phyloP scores from a whole-genome alignment of 192 early-diverging fungal species.

The Phycomyces blakesleeanus region DNA sequence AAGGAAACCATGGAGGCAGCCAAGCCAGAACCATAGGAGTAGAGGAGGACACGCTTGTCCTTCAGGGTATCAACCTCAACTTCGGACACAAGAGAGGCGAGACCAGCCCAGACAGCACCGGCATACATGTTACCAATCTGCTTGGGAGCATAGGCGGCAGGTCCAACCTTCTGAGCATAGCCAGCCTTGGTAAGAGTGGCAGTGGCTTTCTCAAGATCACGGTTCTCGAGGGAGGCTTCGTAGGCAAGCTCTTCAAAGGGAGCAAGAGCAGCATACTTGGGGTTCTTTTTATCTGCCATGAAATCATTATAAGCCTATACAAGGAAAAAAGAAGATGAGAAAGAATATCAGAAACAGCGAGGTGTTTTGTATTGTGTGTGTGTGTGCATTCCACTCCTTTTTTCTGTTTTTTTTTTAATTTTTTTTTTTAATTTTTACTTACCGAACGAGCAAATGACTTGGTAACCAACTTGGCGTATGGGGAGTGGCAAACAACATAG shows the following conservation, averaged over 20 bases:
- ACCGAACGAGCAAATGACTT: slow-evolving; percentile 84
- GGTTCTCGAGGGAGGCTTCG: slow-evolving; percentile 79
- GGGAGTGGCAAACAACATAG: slow-evolving; percentile 92
- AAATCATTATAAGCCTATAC: slow-evolving; percentile 90
- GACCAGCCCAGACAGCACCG: slow-evolving; percentile 57
- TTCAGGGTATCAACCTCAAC: slow-evolving; percentile 63
- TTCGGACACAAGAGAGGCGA: slow-evolving; percentile 77
- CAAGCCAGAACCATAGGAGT: slow-evolving; percentile 96
- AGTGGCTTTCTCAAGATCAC: slow-evolving; percentile 91
- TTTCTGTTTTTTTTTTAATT: background rate
- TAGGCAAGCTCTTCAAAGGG: slow-evolving; percentile 54
- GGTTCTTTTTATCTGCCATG: slow-evolving; percentile 66
- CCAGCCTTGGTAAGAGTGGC: slow-evolving; percentile 71
- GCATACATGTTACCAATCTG: slow-evolving; percentile 83
- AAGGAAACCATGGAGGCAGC: slow-evolving; percentile 93
- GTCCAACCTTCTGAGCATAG: slow-evolving; percentile 73
- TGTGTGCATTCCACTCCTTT: background rate
- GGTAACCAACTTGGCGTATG: slow-evolving; percentile 96
- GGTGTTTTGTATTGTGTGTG: background rate
- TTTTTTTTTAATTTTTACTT: slow-evolving; percentile 15
- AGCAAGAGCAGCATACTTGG: slow-evolving; percentile 46
- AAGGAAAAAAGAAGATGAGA: too few relatives aligned
- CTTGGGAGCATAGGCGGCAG: slow-evolving; percentile 75
- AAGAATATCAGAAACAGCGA: background rate
- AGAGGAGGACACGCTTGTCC: slow-evolving; percentile 84